Percentiles rank a stretch among this genome's conserved stretches.
These are phyloP conservation scores for Drechslerella dactyloides DNA, from an alignment of 2,329 filamentous ascomycete genomes.

Conservation along the genomic window DNA sequence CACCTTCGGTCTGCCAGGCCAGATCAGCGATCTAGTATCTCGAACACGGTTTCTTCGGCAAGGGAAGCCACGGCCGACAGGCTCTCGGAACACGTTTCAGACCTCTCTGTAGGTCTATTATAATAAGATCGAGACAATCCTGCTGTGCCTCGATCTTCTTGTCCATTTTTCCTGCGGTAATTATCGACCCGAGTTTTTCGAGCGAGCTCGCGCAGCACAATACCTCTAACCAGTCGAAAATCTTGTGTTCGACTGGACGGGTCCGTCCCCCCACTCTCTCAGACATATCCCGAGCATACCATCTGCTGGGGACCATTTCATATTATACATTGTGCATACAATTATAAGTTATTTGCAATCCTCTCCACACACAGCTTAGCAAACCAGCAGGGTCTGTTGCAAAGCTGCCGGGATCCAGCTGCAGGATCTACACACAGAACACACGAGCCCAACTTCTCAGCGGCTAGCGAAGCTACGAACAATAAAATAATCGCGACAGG, in stretches of 20 bases:
- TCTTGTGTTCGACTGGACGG: conserved; percentile 30
- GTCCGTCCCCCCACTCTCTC: conserved; percentile 31
- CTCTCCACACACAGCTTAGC: conserved; percentile 33
- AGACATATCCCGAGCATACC: conserved; percentile 14
- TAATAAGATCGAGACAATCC: conserved; percentile 45
- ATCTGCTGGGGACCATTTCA: conserved; percentile 15
- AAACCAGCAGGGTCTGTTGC: conserved; percentile 35
- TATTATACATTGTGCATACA: conserved; percentile 23
- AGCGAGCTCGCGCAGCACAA: conserved; percentile 19
- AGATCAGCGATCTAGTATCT: conserved; percentile 47
- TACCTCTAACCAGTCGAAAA: not conserved
- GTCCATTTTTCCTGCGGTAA: conserved; percentile 41
- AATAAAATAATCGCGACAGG: conserved; percentile 27
- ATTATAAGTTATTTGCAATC: conserved; percentile 40
- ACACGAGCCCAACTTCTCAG: conserved; percentile 46
- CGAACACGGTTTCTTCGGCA: conserved; percentile 16
- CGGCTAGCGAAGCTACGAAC: conserved; percentile 47
- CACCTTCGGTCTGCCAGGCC: conserved; percentile 50
- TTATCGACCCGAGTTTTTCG: conserved; percentile 46
- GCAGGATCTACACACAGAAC: conserved; percentile 47
- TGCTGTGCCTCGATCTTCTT: conserved; percentile 26
- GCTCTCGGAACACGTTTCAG: conserved; percentile 34
- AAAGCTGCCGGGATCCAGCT: conserved; percentile 46
- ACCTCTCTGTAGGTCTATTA: conserved; percentile 25
- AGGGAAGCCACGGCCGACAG: conserved; percentile 20